Conservation (phyloP, 306 rosid genomes). For the Urtica urens region DNA sequence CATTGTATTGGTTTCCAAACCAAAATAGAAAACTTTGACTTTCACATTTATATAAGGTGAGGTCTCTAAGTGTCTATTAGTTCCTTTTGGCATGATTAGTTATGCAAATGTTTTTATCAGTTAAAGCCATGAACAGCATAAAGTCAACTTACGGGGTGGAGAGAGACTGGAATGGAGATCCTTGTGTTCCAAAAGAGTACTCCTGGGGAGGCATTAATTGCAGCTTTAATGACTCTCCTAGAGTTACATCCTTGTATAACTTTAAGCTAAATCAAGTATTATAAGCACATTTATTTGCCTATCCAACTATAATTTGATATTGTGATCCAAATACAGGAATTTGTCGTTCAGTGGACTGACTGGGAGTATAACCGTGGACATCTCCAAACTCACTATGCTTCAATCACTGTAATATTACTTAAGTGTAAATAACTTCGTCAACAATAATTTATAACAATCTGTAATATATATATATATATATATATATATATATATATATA, state of each 20-base stretch:
- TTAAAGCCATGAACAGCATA: conserved; percentile 28
- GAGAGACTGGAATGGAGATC: conserved; percentile 46
- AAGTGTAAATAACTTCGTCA: no score
- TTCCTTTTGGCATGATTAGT: no score
- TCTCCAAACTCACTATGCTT: neutral
- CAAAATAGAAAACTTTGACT: no score
- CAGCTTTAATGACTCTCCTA: conserved; percentile 20
- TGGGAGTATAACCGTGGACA: neutral
- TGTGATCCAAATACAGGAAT: conserved; percentile 8
- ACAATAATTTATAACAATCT: no score
- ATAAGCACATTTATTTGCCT: no score
- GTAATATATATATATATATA: no score
- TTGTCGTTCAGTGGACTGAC: conserved; percentile 5
- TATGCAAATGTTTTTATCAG: no score
- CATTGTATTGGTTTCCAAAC: no score
- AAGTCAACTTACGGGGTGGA: conserved; percentile 15
- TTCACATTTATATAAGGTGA: no score
- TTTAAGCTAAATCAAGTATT: no score
- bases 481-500: no score
- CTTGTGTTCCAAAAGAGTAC: conserved; percentile 24
- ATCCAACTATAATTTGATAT: neutral
- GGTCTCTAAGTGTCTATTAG: no score
- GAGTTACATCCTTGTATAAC: conserved; percentile 34
- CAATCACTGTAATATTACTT: conserved; percentile 8
- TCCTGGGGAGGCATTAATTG: conserved; percentile 38